Percentiles rank a stretch among this genome's conserved stretches.
These are phyloP conservation scores for Phytophthora crassamura DNA, from an alignment of 352 stramenopile genomes.

Conservation along the genomic window DNA sequence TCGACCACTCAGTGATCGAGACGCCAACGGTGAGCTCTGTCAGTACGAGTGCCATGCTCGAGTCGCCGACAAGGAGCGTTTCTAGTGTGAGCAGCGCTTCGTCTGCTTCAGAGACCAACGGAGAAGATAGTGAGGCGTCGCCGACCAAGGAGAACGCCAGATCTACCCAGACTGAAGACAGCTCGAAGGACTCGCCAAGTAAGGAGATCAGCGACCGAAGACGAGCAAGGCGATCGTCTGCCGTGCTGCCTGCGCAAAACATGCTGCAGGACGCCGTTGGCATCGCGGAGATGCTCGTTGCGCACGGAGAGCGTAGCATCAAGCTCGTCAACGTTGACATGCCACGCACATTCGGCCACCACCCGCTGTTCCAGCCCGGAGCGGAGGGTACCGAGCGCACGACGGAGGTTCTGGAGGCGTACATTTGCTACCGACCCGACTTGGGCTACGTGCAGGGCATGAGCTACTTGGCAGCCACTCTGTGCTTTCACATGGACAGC, in stretches of 20 bases:
- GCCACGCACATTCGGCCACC: conserved; percentile 85
- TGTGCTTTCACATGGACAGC: conserved; percentile 91
- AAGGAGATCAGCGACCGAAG: conserved; percentile 23
- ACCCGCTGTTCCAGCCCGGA: conserved; percentile 78
- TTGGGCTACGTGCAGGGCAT: conserved; percentile 89
- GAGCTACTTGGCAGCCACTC: conserved; percentile 84
- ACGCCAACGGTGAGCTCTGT: conserved; percentile 26
- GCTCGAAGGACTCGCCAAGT: not conserved
- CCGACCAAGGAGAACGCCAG: conserved; percentile 3
- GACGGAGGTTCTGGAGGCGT: conserved; percentile 84
- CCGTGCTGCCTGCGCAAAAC: conserved; percentile 42
- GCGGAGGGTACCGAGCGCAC: conserved; percentile 76
- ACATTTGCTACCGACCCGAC: conserved; percentile 88
- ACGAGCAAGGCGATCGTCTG: conserved; percentile 38
- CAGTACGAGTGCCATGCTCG: conserved; percentile 30
- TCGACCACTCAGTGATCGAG: conserved; percentile 41
- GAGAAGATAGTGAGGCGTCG: conserved; percentile 25
- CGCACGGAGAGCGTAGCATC: conserved; percentile 82
- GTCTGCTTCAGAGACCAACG: conserved; percentile 29
- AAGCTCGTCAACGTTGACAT: conserved; percentile 86
- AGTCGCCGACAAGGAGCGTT: conserved; percentile 35
- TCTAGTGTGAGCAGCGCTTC: conserved; percentile 42
- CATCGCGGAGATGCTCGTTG: conserved; percentile 84
- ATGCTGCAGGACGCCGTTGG: conserved; percentile 76
- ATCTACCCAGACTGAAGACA: not conserved